Evolutionary conservation across 192 early-diverging fungal species (phyloP).

Genomic region (Gryganskiella cystojenkinii): DNA sequence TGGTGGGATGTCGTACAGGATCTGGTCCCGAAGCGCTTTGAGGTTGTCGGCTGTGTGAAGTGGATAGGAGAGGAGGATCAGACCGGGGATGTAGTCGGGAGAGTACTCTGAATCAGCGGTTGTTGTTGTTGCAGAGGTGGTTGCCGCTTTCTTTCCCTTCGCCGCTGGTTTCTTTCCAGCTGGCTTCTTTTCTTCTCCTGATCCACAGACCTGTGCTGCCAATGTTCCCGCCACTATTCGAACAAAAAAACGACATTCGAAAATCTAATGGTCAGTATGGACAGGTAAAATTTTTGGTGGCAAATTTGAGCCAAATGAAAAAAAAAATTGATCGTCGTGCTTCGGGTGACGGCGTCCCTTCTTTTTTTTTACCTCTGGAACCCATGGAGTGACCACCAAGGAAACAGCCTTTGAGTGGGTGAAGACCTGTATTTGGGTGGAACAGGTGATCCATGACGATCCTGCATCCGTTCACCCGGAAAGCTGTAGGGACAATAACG

Average conservation of each 20-base stretch:
- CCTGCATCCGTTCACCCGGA: constrained; percentile 24
- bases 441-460: constrained; percentile 39
- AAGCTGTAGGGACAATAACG: not conserved
- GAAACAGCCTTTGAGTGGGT: constrained; percentile 38
- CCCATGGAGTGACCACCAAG: constrained; percentile 45
- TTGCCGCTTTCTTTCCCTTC: constrained; percentile 1
- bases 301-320: not conserved
- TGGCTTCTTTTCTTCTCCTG: not conserved
- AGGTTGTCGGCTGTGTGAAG: constrained; percentile 35
- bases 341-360: too few species aligned
- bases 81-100: constrained; percentile 11
- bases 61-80: constrained; percentile 34
- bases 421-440: constrained; percentile 21
- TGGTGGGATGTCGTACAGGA: constrained; percentile 29
- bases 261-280: not conserved
- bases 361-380: constrained; percentile 24
- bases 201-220: constrained; percentile 3
- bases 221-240: constrained; percentile 39
- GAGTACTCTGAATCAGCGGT: constrained; percentile 2
- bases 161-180: not conserved
- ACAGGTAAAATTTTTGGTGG: constrained; percentile 10
- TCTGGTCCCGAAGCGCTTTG: constrained; percentile 38
- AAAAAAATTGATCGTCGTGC: too few species aligned
- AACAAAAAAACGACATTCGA: not conserved
- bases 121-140: not conserved